phyloP scores from a whole-genome alignment of 1,284 basidiomycete species.

The Fomitopsis schrenkii region DNA sequence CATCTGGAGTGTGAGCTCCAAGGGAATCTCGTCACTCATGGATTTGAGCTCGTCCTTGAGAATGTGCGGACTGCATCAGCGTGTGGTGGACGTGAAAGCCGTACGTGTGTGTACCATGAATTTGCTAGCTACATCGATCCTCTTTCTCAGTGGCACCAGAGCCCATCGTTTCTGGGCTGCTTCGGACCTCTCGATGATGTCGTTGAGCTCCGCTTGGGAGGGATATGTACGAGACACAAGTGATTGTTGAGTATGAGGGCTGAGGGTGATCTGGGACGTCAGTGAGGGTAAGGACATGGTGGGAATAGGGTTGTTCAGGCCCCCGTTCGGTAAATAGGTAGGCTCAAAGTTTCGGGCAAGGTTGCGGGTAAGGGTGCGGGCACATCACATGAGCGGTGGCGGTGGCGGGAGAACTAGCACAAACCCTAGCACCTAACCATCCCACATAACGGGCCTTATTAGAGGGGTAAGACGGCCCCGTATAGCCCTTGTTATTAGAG shows the following conservation, averaged over 20 bases:
- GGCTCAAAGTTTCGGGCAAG: too few relatives aligned
- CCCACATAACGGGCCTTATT: too few relatives aligned
- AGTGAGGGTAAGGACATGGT: neutral
- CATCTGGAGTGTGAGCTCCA: slow-evolving; percentile 79
- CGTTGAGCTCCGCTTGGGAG: slow-evolving; percentile 52
- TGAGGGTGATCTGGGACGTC: slow-evolving; percentile 59
- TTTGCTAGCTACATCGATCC: slow-evolving; percentile 68
- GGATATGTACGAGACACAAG: slow-evolving; percentile 59
- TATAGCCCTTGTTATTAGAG: too few relatives aligned
- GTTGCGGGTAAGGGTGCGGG: too few relatives aligned
- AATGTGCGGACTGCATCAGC: neutral
- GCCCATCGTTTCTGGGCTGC: slow-evolving; percentile 75
- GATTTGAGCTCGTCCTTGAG: slow-evolving; percentile 71
- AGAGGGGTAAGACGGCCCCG: too few relatives aligned
- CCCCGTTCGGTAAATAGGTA: too few relatives aligned
- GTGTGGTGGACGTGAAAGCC: too few relatives aligned
- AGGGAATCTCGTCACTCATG: slow-evolving; percentile 63
- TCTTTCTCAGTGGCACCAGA: slow-evolving; percentile 61
- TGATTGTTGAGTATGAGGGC: slow-evolving; percentile 62
- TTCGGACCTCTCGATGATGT: slow-evolving; percentile 50
- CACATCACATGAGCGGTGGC: too few relatives aligned
- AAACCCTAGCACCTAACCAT: too few relatives aligned
- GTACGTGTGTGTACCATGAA: slow-evolving; percentile 55
- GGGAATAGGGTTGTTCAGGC: too few relatives aligned
- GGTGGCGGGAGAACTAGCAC: too few relatives aligned